phyloP scores from a whole-genome alignment of 192 early-diverging fungal species.

The Linderina pennispora region DNA sequence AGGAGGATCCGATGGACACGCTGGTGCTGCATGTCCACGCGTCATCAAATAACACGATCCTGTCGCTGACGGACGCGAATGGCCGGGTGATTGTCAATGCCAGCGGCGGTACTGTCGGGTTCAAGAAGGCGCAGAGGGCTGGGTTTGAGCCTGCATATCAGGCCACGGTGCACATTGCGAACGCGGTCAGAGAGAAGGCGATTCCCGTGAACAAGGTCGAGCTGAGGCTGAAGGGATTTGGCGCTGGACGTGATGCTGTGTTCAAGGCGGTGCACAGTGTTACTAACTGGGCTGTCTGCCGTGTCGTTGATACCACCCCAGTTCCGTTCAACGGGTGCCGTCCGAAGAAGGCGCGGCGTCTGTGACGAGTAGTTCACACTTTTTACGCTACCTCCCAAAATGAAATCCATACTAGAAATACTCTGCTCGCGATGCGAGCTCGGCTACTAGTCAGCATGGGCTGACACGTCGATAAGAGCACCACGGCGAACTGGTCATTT shows the following conservation, averaged over 20 bases:
- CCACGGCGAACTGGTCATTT: too few relatives aligned
- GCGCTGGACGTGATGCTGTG: slow-evolving; percentile 83
- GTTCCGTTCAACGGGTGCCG: slow-evolving; percentile 88
- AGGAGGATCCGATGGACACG: slow-evolving; percentile 20
- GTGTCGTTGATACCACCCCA: slow-evolving; percentile 85
- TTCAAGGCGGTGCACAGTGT: slow-evolving; percentile 76
- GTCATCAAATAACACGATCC: slow-evolving; percentile 82
- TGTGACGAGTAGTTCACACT: slow-evolving; percentile 45
- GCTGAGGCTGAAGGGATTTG: slow-evolving; percentile 84
- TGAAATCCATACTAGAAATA: neutral
- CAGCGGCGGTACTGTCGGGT: slow-evolving; percentile 76
- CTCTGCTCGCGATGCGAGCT: too few relatives aligned
- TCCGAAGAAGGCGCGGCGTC: slow-evolving; percentile 79
- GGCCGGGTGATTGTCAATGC: slow-evolving; percentile 66
- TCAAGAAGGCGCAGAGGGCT: slow-evolving; percentile 83
- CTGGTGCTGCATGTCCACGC: slow-evolving; percentile 44
- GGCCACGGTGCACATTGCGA: slow-evolving; percentile 67
- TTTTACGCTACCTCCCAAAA: neutral
- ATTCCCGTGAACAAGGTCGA: slow-evolving; percentile 62
- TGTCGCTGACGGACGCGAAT: slow-evolving; percentile 66
- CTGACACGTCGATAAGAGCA: too few relatives aligned
- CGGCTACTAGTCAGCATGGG: too few relatives aligned
- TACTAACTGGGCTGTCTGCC: slow-evolving; percentile 67
- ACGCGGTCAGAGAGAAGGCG: slow-evolving; percentile 60
- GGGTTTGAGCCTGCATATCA: slow-evolving; percentile 91